Evolutionary conservation across 306 rosid species (phyloP).

Genomic region (Vigna trinervia): DNA sequence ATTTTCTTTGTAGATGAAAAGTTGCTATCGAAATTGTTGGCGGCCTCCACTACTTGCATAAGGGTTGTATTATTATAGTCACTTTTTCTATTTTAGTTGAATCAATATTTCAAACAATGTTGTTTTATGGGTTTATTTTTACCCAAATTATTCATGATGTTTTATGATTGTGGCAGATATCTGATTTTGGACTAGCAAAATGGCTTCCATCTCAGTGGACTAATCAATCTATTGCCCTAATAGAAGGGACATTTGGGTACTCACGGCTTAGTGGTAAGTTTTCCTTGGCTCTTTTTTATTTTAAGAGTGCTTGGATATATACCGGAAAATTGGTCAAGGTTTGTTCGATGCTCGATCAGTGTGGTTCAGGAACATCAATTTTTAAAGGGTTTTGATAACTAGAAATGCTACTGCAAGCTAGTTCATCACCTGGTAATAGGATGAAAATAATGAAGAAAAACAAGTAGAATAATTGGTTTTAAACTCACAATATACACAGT

Average conservation of each 20-base stretch:
- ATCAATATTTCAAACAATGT: neutral
- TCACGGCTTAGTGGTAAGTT: neutral
- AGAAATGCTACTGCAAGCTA: too few species aligned
- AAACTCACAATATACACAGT: too few species aligned
- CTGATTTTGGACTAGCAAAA: slow-evolving; percentile 97
- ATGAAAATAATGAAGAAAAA: too few species aligned
- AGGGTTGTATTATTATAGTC: slow-evolving; percentile 38
- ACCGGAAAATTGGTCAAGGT: too few species aligned
- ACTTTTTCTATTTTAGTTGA: neutral
- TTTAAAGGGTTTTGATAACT: too few species aligned
- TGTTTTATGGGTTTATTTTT: neutral
- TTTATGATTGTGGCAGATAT: slow-evolving; percentile 61
- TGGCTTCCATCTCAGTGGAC: slow-evolving; percentile 99
- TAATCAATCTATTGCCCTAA: slow-evolving; percentile 96
- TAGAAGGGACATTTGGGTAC: slow-evolving; percentile 98
- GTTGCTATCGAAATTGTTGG: slow-evolving; percentile 73
- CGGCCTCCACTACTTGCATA: slow-evolving; percentile 90
- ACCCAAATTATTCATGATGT: neutral
- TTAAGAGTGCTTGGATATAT: too few species aligned
- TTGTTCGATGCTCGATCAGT: too few species aligned
- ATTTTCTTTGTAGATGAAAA: slow-evolving; percentile 60
- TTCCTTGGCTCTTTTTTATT: too few species aligned
- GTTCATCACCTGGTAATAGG: too few species aligned
- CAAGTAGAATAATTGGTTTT: too few species aligned
- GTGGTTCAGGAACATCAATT: too few species aligned